phyloP scores from a whole-genome alignment of 805 yeast genomes.

The Schwanniomyces sp. region DNA sequence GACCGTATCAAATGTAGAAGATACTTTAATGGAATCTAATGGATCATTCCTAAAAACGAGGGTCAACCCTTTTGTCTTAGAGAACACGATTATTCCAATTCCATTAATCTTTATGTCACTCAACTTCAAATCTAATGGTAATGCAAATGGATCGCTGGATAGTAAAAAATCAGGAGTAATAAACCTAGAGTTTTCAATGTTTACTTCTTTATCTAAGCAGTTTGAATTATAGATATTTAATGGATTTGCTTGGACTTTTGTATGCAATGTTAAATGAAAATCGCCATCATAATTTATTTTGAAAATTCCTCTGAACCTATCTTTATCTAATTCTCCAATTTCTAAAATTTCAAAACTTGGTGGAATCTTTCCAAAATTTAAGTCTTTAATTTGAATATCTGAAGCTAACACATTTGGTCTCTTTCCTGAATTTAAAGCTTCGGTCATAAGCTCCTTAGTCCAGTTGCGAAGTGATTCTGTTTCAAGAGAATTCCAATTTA shows the following conservation, averaged over 20 bases:
- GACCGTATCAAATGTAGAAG: slow-evolving; percentile 83
- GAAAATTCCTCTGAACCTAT: slow-evolving; percentile 79
- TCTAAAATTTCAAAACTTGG: slow-evolving; percentile 79
- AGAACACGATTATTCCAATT: slow-evolving; percentile 81
- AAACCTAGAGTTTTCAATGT: slow-evolving; percentile 37
- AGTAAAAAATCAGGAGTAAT: slow-evolving; percentile 66
- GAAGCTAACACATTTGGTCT: slow-evolving; percentile 71
- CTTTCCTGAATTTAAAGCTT: slow-evolving; percentile 72
- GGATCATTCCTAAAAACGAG: slow-evolving; percentile 89
- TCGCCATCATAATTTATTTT: slow-evolving; percentile 75
- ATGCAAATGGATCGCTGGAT: slow-evolving; percentile 66
- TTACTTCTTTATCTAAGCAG: slow-evolving; percentile 33
- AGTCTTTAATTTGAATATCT: slow-evolving; percentile 62
- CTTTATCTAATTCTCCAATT: slow-evolving; percentile 76
- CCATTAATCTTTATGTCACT: slow-evolving; percentile 74
- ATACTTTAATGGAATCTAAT: slow-evolving; percentile 75
- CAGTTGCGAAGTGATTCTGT: slow-evolving; percentile 60
- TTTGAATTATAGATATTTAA: slow-evolving; percentile 62
- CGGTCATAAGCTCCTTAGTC: slow-evolving; percentile 65
- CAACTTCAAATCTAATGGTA: slow-evolving; percentile 75
- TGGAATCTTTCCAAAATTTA: slow-evolving; percentile 71
- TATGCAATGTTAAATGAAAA: slow-evolving; percentile 70
- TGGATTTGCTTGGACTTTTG: slow-evolving; percentile 84
- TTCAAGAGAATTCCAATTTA: slow-evolving; percentile 75
- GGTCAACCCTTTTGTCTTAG: slow-evolving; percentile 79